phyloP scores from a whole-genome alignment of 768 basidiomycete species.

The Suillus hirtellus region DNA sequence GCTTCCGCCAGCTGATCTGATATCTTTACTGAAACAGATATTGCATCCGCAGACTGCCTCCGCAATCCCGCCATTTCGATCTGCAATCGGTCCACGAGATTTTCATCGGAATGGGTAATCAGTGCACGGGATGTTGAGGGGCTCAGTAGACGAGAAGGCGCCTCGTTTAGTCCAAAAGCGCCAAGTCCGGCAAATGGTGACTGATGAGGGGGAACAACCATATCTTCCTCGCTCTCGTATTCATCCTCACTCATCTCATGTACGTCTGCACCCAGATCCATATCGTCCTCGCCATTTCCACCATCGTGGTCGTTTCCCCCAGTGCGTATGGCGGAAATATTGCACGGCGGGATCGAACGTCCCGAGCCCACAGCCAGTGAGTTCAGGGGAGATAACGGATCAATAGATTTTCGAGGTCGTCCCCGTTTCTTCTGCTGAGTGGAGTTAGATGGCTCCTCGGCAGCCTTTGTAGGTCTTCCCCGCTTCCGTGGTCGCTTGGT shows the following conservation, averaged over 20 bases:
- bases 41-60: conserved; percentile 67
- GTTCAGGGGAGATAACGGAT: conserved; percentile 21
- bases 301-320: conserved; percentile 31
- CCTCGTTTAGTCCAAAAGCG: conserved; percentile 33
- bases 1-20: conserved; percentile 71
- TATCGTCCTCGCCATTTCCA: conserved; percentile 40
- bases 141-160: conserved; percentile 44
- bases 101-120: conserved; percentile 37
- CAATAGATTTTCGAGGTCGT: conserved; percentile 36
- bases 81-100: conserved; percentile 60
- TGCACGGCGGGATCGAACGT: conserved; percentile 24
- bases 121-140: conserved; percentile 30
- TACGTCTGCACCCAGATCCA: conserved; percentile 38
- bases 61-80: conserved; percentile 65
- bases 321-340: conserved; percentile 28
- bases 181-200: conserved; percentile 40
- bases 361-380: conserved; percentile 19
- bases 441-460: conserved; percentile 18
- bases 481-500: conserved; percentile 85
- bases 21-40: conserved; percentile 61
- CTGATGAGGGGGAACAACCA: conserved; percentile 46
- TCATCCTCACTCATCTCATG: conserved; percentile 49
- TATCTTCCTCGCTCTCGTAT: conserved; percentile 71
- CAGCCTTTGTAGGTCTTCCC: conserved; percentile 58
- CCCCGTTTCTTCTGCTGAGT: conserved; percentile 41